These are phyloP conservation scores for Epichloe gansuensis DNA, from an alignment of 2,329 filamentous ascomycete genomes.

Conservation along the genomic window DNA sequence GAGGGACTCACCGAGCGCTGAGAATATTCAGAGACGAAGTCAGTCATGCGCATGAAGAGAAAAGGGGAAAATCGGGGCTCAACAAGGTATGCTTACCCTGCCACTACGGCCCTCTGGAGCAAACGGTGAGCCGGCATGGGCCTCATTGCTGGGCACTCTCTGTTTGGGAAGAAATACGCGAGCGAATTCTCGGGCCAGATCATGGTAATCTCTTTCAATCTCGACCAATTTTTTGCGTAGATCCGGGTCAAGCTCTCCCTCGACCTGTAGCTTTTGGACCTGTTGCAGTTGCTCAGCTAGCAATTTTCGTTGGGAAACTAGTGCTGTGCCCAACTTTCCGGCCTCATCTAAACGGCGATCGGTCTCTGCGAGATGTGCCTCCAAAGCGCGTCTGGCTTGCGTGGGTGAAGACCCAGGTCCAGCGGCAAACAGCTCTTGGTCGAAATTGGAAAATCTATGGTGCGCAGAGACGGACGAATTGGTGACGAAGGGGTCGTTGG, in stretches of 20 bases:
- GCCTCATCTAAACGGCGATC: constrained; percentile 85
- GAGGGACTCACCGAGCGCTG: constrained; percentile 60
- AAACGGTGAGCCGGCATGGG: constrained; percentile 37
- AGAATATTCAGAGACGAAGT: constrained; percentile 6
- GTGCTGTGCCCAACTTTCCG: constrained; percentile 72
- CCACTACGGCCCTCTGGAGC: constrained; percentile 38
- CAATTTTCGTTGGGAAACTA: constrained; percentile 77
- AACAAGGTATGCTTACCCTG: constrained; percentile 31
- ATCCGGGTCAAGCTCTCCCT: constrained; percentile 70
- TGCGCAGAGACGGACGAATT: constrained; percentile 30
- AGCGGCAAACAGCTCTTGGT: constrained; percentile 65
- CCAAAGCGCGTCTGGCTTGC: constrained; percentile 76
- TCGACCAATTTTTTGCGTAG: constrained; percentile 71
- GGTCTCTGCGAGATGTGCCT: constrained; percentile 86
- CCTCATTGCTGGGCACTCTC: constrained; percentile 59
- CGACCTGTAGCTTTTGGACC: constrained; percentile 63
- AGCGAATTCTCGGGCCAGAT: constrained; percentile 80
- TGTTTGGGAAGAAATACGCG: constrained; percentile 80
- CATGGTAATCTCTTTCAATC: constrained; percentile 89
- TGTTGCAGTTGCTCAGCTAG: constrained; percentile 72
- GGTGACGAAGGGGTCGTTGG: constrained; percentile 46
- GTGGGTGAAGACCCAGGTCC: constrained; percentile 67
- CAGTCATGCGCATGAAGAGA: background rate
- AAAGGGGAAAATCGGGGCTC: background rate
- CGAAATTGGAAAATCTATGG: constrained; percentile 72